Base-by-base conservation (phyloP, 495 filamentous ascomycete genomes). In the Hyphodiscus hymeniophilus region DNA sequence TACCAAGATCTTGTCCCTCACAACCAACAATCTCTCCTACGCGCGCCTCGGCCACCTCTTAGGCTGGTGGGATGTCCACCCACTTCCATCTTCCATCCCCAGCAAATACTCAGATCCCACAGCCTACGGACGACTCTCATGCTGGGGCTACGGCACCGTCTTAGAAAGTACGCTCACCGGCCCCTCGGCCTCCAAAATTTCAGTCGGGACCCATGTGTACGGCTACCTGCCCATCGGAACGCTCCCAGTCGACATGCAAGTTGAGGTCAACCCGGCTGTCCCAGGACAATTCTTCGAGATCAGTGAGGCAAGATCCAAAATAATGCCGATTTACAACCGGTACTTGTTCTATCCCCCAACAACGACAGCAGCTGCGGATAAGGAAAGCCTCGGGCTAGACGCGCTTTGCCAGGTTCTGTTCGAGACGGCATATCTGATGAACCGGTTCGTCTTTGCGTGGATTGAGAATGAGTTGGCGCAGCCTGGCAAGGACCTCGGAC, bases 21-120 rank as follows among this genome's bases (percentile, higher is more conserved):
- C 75, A 0, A 71, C 72, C 13, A 79, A 79, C 61, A 80, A 75
- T 55, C 61, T 79, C 35, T 69, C 63, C 7, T 81, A 80, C 55
- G 76, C 74, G 4, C 60, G 57, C 11, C 22, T 72, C 2, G 77
- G 75, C 13, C 52, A 60, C 35, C 7, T 73, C 10, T 39, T 77
- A 0, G 58, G 56, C 17, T 82, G 75, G 77, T 79, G 66, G 66
- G 57, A 62, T 47, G 57, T 66, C 33, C 66, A 68, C 57, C 57
- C 54, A 1, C 49, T 62, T 2, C 57, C 61, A n/a, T 42, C 55
- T 0, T 48, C 59, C 7, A 66, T 67, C 1, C 76, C 77, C n/a
- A 63, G 63, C 0, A 70, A 74, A 8, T 79, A 73, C 60, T 70
- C 73, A 51, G 70, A 80, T 54, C 23, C 48, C 4, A 32, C 60